Evolutionary conservation across 345 rosid genomes (phyloP).

Genomic region (Gossypium anomalum): DNA sequence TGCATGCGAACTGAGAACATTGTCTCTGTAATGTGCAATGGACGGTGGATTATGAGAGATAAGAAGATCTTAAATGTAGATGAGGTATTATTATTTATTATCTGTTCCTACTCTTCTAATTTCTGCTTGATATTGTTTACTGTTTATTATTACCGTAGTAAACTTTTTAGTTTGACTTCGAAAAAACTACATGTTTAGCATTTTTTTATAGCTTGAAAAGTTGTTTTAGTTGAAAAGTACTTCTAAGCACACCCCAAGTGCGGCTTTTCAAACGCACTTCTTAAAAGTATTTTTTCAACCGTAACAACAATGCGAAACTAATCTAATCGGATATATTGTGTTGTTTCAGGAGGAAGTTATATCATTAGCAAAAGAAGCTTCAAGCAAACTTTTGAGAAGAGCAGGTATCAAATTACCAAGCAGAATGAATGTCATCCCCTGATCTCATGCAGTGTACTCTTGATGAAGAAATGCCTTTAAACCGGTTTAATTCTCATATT

Average conservation of each 20-base stretch:
- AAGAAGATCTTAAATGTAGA: constrained; percentile 49
- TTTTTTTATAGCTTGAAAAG: too few relatives aligned
- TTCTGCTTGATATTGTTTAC: neutral
- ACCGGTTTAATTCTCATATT: too few relatives aligned
- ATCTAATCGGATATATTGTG: neutral
- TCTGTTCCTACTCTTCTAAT: neutral
- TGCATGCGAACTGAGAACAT: constrained; percentile 64
- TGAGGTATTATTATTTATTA: constrained; percentile 33
- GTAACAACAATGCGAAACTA: too few relatives aligned
- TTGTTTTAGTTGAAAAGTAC: too few relatives aligned
- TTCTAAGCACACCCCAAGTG: too few relatives aligned
- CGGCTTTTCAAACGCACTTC: too few relatives aligned
- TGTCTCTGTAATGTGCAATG: constrained; percentile 66
- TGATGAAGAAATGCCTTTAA: too few relatives aligned
- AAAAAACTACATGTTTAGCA: too few relatives aligned
- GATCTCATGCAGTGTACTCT: too few relatives aligned
- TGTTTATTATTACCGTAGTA: too few relatives aligned
- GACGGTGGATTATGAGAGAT: constrained; percentile 69
- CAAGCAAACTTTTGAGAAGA: constrained; percentile 41
- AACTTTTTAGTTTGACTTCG: too few relatives aligned
- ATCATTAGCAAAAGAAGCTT: constrained; percentile 43
- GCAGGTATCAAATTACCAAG: constrained; percentile 43
- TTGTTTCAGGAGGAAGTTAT: constrained; percentile 35
- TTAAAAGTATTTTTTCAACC: too few relatives aligned
- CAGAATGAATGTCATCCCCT: constrained; percentile 58